Base-by-base conservation (phyloP, 768 basidiomycete genomes). In the Steccherinum ochraceum region DNA sequence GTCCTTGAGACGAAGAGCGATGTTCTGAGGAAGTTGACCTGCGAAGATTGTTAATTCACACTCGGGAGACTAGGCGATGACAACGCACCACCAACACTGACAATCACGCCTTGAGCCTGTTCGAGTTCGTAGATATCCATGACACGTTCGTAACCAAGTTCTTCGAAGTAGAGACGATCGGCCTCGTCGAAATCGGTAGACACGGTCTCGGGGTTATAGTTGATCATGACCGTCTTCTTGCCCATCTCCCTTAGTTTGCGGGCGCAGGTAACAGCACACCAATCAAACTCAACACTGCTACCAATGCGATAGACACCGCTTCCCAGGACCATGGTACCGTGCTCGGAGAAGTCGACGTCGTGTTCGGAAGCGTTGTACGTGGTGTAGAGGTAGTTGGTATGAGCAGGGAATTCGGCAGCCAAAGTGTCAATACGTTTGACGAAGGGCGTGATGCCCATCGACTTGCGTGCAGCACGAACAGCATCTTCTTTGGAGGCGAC, bases 51-150 rank as follows among this genome's bases (percentile, higher is more conserved):
- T 23, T 18, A 23, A 18, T 10, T 43, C 19, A 18, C 21, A 18
- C 10, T 43, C 41, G n/a, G 52, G 5, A 20, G 16, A 21, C 13
- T 30, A 27, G 24, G 30, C 46, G 25, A 12, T 35, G 18, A 44
- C 21, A 12, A 62, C 85, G 60, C 60, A 89, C 94, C 96, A 59
- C 96, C 96, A 24, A 99, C 94, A 61, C 89, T 93, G 65, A 99
- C 95, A 56, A 99, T 81, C 46, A 95, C 92, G 64, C 96, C 96
- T 48, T 88, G 81, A 0, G 96, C 87, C 26, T 81, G 78, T 65
- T 99, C 96, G 53, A 98, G 71, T 67, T 99, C 96, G 62, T 98
- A 99, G 61, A 99, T 98, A 68, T 99, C 96, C 95, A 99, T 97
- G 56, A 99, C 94, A 40, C 95, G 83, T 69, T 99, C 96, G 71